phyloP scores from a whole-genome alignment of 2,329 filamentous ascomycete genomes.

The Arthrobotrys sinensis region DNA sequence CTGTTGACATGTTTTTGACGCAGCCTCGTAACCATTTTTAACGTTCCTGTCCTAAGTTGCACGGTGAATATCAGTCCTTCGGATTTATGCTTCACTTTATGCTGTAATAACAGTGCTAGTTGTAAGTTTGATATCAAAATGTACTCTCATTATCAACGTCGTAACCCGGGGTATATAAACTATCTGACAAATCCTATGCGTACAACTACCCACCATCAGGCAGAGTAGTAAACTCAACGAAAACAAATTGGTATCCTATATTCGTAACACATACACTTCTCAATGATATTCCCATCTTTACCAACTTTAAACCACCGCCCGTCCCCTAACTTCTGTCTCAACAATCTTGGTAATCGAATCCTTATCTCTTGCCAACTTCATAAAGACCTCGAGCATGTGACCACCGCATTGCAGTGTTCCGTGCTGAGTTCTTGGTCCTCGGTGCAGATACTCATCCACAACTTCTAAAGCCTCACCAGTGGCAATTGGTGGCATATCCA shows the following conservation, averaged over 20 bases:
- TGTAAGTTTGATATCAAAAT: not conserved
- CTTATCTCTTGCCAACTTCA: constrained; percentile 55
- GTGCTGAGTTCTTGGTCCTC: constrained; percentile 53
- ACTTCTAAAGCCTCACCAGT: constrained; percentile 42
- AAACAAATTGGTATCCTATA: constrained; percentile 55
- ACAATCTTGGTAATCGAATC: constrained; percentile 53
- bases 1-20: not conserved
- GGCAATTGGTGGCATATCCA: constrained; percentile 15
- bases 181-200: constrained; percentile 16
- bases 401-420: constrained; percentile 54
- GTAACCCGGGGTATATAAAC: constrained; percentile 19
- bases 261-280: not conserved
- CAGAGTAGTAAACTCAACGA: not conserved
- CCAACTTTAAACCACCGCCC: constrained; percentile 1
- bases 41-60: not conserved
- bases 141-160: constrained; percentile 2
- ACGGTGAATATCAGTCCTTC: not conserved
- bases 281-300: not conserved
- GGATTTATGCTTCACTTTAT: not conserved
- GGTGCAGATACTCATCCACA: constrained; percentile 46
- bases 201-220: constrained; percentile 10
- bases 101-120: not conserved
- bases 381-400: constrained; percentile 50
- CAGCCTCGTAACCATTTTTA: not conserved
- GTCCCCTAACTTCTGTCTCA: constrained; percentile 34